Conservation (phyloP, 2,329 filamentous ascomycete species). For the Ophiostoma piceae region DNA sequence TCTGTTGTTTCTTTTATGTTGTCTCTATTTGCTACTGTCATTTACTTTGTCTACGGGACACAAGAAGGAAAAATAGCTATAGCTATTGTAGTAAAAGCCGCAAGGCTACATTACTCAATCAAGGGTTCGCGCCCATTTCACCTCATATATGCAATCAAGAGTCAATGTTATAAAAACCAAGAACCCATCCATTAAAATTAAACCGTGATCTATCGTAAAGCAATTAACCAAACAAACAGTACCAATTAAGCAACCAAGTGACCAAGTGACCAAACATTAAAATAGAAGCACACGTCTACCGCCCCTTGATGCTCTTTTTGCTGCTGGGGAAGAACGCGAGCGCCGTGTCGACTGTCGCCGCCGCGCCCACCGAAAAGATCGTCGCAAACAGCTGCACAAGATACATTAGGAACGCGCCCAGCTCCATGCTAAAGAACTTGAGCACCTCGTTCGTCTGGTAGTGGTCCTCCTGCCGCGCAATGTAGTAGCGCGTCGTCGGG, state of each 20-base stretch:
- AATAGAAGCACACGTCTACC: background rate
- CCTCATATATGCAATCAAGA: background rate
- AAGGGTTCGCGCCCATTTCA: constrained; percentile 8
- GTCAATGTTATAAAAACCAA: background rate
- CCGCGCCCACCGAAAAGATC: constrained; percentile 57
- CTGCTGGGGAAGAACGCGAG: background rate
- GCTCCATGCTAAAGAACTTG: constrained; percentile 61
- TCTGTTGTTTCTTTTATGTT: background rate
- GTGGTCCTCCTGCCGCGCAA: constrained; percentile 70
- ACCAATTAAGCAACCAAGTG: background rate
- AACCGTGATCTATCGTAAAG: background rate
- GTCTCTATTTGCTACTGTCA: background rate
- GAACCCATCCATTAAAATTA: background rate
- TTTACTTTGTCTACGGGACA: background rate
- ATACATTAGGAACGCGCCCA: constrained; percentile 49
- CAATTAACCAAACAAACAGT: background rate
- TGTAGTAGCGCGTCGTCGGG: constrained; percentile 55
- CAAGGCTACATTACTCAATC: constrained; percentile 8
- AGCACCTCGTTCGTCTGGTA: constrained; percentile 74
- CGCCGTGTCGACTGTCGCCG: constrained; percentile 29
- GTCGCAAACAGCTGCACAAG: constrained; percentile 51
- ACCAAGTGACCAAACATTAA: background rate
- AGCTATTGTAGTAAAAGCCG: background rate
- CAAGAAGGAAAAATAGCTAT: constrained; percentile 5
- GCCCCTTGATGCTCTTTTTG: background rate